phyloP scores from a whole-genome alignment of 768 basidiomycete species.

The Lactifluus hygrophoroides region DNA sequence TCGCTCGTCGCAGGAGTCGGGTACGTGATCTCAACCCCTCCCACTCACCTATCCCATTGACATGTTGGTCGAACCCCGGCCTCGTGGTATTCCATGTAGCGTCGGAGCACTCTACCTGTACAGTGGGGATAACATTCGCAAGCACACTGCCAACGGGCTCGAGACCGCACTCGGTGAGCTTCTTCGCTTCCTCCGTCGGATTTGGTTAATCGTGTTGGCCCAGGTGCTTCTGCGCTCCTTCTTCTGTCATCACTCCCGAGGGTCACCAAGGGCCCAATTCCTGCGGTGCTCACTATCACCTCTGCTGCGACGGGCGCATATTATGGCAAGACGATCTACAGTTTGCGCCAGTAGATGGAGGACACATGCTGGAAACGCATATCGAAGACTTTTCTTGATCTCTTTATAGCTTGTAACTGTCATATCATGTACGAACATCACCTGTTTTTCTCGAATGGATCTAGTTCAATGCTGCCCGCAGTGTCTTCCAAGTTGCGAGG shows the following conservation, averaged over 20 bases:
- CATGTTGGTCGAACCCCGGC: no score
- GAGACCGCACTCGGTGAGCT: conserved; percentile 63
- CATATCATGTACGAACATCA: conserved; percentile 4
- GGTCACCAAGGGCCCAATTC: conserved; percentile 60
- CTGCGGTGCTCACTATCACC: conserved; percentile 47
- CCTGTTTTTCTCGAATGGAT: not conserved
- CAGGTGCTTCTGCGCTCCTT: conserved; percentile 67
- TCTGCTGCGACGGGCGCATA: conserved; percentile 53
- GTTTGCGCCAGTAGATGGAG: conserved; percentile 5
- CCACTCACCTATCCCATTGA: no score
- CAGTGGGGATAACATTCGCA: conserved; percentile 69
- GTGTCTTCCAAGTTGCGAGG: not conserved
- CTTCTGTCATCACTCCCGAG: conserved; percentile 66
- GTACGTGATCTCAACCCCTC: conserved; percentile 33
- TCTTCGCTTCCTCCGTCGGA: not conserved
- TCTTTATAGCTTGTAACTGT: not conserved
- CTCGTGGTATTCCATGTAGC: conserved; percentile 29
- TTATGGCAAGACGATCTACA: conserved; percentile 36
- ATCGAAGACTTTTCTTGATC: not conserved
- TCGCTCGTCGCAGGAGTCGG: conserved; percentile 76
- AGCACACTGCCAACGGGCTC: conserved; percentile 62
- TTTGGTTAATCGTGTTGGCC: no score
- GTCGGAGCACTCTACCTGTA: conserved; percentile 75
- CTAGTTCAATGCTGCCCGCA: not conserved
- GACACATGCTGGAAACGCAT: not conserved